phyloP scores from a whole-genome alignment of 2,329 filamentous ascomycete genomes.

The Fusarium sp. region DNA sequence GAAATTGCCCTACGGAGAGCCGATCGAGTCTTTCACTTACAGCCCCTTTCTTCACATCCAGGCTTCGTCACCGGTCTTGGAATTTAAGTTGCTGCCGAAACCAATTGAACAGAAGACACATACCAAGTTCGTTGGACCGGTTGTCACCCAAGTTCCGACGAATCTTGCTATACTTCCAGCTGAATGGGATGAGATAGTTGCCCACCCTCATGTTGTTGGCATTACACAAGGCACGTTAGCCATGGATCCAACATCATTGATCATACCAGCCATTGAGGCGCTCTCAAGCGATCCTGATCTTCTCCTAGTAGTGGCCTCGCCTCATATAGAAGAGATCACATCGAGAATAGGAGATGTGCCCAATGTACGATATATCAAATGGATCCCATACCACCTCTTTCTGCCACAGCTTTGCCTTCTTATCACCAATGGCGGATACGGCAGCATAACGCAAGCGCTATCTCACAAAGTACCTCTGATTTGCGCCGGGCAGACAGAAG shows the following conservation, averaged over 20 bases:
- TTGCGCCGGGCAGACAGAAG: slow-evolving; percentile 55
- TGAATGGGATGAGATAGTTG: slow-evolving; percentile 52
- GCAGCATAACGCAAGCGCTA: slow-evolving; percentile 55
- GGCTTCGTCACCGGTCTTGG: slow-evolving; percentile 53
- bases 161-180: slow-evolving; percentile 44
- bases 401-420: slow-evolving; percentile 53
- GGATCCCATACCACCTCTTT: slow-evolving; percentile 55
- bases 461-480: slow-evolving; percentile 54
- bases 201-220: slow-evolving; percentile 50
- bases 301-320: slow-evolving; percentile 53
- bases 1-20: slow-evolving; percentile 49
- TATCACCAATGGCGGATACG: slow-evolving; percentile 56
- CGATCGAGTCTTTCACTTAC: slow-evolving; percentile 53
- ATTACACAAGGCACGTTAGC: slow-evolving; percentile 57
- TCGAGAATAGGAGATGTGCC: slow-evolving; percentile 31
- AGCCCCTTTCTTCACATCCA: slow-evolving; percentile 57
- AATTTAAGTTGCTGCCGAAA: slow-evolving; percentile 50
- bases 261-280: slow-evolving; percentile 55
- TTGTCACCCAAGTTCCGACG: slow-evolving; percentile 46
- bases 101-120: slow-evolving; percentile 32
- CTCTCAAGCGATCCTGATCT: slow-evolving; percentile 47
- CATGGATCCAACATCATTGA: slow-evolving; percentile 54
- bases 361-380: slow-evolving; percentile 52
- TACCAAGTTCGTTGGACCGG: slow-evolving; percentile 53
- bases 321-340: slow-evolving; percentile 48